A percentile compares a stretch with the other conserved stretches of the same genome.
These are phyloP conservation scores for Diaporthe vaccinii DNA, from an alignment of 2,329 filamentous ascomycete genomes.

Conservation along the genomic window DNA sequence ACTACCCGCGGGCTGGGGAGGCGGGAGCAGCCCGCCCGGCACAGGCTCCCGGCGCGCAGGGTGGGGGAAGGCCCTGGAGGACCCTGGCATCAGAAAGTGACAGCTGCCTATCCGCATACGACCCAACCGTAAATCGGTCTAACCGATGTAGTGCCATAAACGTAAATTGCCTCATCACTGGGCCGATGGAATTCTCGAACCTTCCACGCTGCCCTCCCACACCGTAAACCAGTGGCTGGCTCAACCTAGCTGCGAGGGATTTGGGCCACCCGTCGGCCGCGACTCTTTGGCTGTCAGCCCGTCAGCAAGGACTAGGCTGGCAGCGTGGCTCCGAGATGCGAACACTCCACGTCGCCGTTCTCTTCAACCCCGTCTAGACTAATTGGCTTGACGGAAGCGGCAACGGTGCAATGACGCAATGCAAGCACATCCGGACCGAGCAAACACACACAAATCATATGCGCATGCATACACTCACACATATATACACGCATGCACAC, in stretches of 20 bases:
- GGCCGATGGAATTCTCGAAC: constrained; percentile 56
- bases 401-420: constrained; percentile 17
- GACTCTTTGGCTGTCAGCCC: background rate
- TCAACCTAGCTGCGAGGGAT: background rate
- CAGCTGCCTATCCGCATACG: constrained; percentile 20
- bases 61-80: constrained; percentile 11
- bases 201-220: constrained; percentile 55
- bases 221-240: constrained; percentile 40
- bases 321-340: background rate
- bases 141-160: constrained; percentile 42
- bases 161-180: constrained; percentile 15
- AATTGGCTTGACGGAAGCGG: background rate
- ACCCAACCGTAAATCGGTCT: constrained; percentile 33
- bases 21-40: constrained; percentile 26
- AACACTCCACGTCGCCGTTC: background rate
- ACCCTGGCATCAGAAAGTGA: constrained; percentile 2
- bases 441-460: background rate
- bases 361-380: background rate
- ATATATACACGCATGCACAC: background rate
- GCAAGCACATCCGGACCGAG: background rate
- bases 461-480: background rate
- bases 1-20: constrained; percentile 26
- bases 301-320: constrained; percentile 2
- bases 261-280: background rate
- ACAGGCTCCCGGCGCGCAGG: constrained; percentile 9